Conservation (phyloP, 257 asterid species). For the Solanum lycopersicoides region DNA sequence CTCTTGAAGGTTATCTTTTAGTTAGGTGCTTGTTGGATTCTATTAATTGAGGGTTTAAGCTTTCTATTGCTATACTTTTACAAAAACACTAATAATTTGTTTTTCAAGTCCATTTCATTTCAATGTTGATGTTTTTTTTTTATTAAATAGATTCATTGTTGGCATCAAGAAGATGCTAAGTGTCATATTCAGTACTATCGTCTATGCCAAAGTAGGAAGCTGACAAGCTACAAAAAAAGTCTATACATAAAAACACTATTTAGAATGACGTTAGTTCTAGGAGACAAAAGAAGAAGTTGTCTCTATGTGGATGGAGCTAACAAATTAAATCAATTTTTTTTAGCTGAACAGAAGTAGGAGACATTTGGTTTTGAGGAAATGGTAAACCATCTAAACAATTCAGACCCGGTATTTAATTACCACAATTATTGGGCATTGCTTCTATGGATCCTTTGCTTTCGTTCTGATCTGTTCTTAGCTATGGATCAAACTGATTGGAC, state of each 20-base stretch:
- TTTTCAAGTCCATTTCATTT: background rate
- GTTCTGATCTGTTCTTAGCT: background rate
- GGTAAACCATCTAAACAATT: background rate
- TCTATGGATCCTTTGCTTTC: background rate
- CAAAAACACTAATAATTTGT: background rate
- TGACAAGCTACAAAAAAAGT: background rate
- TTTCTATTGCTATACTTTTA: background rate
- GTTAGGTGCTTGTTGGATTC: background rate
- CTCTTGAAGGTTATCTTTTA: background rate
- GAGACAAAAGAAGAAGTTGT: background rate
- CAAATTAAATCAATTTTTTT: background rate
- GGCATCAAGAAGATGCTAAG: background rate
- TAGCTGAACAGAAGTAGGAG: background rate
- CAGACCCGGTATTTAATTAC: background rate
- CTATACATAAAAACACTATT: background rate
- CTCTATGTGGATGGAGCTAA: background rate
- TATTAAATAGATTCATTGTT: background rate
- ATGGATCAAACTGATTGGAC: background rate
- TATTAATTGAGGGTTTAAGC: background rate
- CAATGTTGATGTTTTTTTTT: background rate
- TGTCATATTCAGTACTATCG: background rate
- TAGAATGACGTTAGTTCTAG: background rate
- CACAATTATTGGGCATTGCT: background rate
- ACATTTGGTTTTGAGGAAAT: background rate
- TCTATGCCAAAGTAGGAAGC: background rate